These are phyloP conservation scores for Ophiostoma sp. DNA, from an alignment of 2,329 filamentous ascomycete genomes.

Conservation along the genomic window DNA sequence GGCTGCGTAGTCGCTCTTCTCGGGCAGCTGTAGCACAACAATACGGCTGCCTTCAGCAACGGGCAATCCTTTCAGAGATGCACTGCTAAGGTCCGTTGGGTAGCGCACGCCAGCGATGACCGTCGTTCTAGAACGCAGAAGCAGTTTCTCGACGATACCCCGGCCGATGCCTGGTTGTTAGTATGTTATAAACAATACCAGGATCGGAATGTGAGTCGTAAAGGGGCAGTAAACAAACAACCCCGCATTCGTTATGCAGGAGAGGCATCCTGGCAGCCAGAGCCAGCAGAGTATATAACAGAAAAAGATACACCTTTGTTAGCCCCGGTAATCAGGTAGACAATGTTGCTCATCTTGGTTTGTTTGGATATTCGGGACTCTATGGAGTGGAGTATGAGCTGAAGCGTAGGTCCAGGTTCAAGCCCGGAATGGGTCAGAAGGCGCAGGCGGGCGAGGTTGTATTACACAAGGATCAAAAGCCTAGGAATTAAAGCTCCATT, in stretches of 20 bases:
- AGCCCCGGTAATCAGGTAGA: not conserved
- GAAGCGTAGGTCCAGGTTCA: not conserved
- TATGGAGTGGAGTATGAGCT: no score
- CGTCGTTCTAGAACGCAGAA: constrained; percentile 28
- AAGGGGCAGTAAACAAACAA: not conserved
- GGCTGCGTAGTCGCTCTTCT: not conserved
- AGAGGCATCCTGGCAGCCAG: no score
- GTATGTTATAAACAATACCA: not conserved
- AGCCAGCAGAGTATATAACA: not conserved
- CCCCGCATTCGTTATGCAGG: not conserved
- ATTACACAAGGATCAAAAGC: not conserved
- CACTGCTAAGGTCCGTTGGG: constrained; percentile 35
- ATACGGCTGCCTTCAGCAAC: not conserved
- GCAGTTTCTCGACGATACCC: constrained; percentile 21
- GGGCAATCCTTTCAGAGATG: constrained; percentile 69
- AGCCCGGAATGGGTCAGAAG: not conserved
- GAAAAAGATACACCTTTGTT: not conserved
- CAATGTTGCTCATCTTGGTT: not conserved
- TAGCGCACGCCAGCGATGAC: constrained; percentile 31
- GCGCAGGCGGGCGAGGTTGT: not conserved
- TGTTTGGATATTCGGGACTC: not conserved
- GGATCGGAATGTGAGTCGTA: not conserved
- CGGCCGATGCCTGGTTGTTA: constrained; percentile 25
- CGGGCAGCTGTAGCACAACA: not conserved
- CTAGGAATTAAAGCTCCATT: not conserved